Conservation (phyloP, 208 protist genomes). For the Crithidia bombi region DNA sequence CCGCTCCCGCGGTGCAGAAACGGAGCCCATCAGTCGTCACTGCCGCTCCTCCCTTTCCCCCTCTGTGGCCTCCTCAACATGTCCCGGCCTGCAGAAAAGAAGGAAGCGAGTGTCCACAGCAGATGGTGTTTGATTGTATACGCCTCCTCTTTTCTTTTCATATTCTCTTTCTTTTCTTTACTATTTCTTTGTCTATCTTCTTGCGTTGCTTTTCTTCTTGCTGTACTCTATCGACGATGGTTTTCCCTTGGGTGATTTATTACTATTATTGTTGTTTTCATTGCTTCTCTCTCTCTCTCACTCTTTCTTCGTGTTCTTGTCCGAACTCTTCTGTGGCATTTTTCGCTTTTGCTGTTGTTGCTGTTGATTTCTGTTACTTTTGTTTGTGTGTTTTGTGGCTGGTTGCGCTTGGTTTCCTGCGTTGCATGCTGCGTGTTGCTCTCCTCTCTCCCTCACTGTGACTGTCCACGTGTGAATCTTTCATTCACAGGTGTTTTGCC, state of each 20-base stretch:
- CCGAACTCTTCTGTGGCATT: not conserved
- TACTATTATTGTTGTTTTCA: constrained; percentile 14
- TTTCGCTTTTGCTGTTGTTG: not conserved
- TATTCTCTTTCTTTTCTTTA: constrained; percentile 1
- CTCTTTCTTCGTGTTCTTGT: not conserved
- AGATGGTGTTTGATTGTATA: no score
- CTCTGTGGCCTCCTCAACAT: no score
- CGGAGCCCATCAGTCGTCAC: no score
- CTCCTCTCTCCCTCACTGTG: no score
- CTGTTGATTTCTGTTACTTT: not conserved
- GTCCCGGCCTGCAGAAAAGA: no score
- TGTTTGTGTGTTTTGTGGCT: not conserved
- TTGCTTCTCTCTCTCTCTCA: not conserved
- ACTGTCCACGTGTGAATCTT: no score
- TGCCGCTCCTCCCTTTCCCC: no score
- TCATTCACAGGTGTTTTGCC: no score
- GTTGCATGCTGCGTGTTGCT: no score
- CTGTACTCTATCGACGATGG: constrained; percentile 5
- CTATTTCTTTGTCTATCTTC: not conserved
- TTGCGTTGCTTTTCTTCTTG: constrained; percentile 1
- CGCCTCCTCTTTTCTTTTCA: no score
- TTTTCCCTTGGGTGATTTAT: constrained; percentile 20
- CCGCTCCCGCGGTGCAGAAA: no score
- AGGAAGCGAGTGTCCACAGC: no score
- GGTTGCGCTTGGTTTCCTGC: not conserved